Percentiles rank a stretch among this genome's conserved stretches.
Conservation (phyloP, 2,329 filamentous ascomycete genomes). For the Ophiocordyceps camponoti-leonardi region DNA sequence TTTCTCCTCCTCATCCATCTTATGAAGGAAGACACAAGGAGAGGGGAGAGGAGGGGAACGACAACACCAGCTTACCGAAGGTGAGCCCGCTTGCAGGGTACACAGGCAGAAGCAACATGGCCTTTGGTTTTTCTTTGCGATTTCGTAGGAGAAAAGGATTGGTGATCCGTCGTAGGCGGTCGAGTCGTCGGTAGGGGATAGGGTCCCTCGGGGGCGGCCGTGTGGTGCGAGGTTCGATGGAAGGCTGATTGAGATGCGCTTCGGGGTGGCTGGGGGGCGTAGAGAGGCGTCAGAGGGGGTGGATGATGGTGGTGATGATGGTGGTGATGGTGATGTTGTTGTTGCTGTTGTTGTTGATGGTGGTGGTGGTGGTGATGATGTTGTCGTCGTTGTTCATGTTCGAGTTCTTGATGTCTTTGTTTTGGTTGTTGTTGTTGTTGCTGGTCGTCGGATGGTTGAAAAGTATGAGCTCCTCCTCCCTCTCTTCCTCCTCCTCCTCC, state of each 20-base stretch:
- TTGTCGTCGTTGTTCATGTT: neutral
- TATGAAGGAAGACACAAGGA: no score
- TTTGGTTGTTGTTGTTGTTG: neutral
- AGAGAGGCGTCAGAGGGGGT: neutral
- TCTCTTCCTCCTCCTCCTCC: neutral
- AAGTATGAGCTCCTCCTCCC: slow-evolving; percentile 7
- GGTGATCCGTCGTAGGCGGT: slow-evolving; percentile 23
- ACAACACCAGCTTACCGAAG: slow-evolving; percentile 34
- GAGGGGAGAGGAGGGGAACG: neutral
- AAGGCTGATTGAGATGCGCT: slow-evolving; percentile 4
- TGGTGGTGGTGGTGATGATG: slow-evolving; percentile 1
- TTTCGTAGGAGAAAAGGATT: slow-evolving; percentile 37
- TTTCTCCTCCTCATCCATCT: no score
- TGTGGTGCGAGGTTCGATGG: slow-evolving; percentile 6
- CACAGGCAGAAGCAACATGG: slow-evolving; percentile 70
- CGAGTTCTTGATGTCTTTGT: no score
- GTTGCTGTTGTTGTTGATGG: neutral
- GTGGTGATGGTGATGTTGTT: neutral
- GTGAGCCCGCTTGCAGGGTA: slow-evolving; percentile 75
- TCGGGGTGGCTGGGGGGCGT: neutral
- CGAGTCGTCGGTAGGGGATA: slow-evolving; percentile 11
- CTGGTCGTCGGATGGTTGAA: slow-evolving; percentile 7
- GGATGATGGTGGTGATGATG: neutral
- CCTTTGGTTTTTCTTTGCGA: slow-evolving; percentile 55
- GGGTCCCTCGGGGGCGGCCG: slow-evolving; percentile 2